These are phyloP conservation scores for Macrophomina phaseolina DNA, from an alignment of 2,329 filamentous ascomycete genomes.

Conservation along the genomic window DNA sequence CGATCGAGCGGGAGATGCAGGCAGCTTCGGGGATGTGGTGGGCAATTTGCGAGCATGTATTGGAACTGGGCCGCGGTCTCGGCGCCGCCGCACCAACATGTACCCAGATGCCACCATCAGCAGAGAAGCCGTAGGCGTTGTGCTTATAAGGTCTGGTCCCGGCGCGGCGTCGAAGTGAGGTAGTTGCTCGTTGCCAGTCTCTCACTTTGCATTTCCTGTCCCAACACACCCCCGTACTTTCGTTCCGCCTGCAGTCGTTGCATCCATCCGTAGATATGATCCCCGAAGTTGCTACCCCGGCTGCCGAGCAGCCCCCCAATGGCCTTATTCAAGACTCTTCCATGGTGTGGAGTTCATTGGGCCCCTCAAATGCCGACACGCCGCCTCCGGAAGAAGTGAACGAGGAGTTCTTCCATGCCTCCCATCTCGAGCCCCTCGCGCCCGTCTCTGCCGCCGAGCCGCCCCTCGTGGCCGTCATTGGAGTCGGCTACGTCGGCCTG, in stretches of 20 bases:
- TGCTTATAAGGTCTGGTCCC: slow-evolving; percentile 12
- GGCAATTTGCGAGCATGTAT: not conserved
- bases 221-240: not conserved
- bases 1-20: not conserved
- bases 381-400: slow-evolving; percentile 15
- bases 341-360: slow-evolving; percentile 14
- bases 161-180: not conserved
- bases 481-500: slow-evolving; percentile 60
- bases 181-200: slow-evolving; percentile 2
- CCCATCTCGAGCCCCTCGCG: not conserved
- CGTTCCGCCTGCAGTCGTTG: not conserved
- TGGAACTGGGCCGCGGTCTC: slow-evolving; percentile 9
- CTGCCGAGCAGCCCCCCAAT: not conserved
- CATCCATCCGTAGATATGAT: slow-evolving; percentile 11
- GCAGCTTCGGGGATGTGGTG: not conserved
- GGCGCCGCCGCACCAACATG: slow-evolving; percentile 7
- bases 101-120: not conserved
- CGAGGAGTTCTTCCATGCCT: slow-evolving; percentile 19
- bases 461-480: slow-evolving; percentile 53
- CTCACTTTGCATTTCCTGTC: not conserved
- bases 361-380: slow-evolving; percentile 6
- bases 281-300: not conserved
- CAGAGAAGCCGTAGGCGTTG: not conserved
- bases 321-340: not conserved
- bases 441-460: not conserved